Percentiles rank a stretch among this genome's conserved stretches.
Conservation (phyloP, 495 filamentous ascomycete genomes). For the Peziza echinospora region DNA sequence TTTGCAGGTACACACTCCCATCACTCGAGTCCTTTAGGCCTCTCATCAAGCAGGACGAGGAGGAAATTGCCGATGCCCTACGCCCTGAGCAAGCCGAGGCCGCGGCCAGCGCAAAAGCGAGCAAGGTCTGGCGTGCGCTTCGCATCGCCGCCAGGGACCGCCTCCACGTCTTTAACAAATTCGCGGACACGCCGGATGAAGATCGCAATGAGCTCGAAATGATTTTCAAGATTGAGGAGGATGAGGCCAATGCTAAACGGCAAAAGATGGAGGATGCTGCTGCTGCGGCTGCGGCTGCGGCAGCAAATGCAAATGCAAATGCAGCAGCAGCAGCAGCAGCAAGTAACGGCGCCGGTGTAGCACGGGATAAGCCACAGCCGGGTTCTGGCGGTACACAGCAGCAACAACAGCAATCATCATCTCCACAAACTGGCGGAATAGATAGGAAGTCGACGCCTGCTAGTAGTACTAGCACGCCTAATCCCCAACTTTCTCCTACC, state of each 20-base stretch:
- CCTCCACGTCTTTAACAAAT: constrained; percentile 59
- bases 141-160: constrained; percentile 52
- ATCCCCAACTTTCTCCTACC: too few species aligned
- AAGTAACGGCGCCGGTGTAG: too few species aligned
- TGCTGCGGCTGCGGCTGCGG: not conserved
- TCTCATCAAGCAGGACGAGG: constrained; percentile 24
- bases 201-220: constrained; percentile 19
- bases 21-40: constrained; percentile 29
- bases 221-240: constrained; percentile 17
- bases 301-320: not conserved
- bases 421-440: too few species aligned
- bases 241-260: not conserved
- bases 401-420: not conserved
- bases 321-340: not conserved
- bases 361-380: too few species aligned
- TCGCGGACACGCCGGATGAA: constrained; percentile 36
- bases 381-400: too few species aligned
- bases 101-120: constrained; percentile 46
- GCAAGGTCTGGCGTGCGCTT: constrained; percentile 73
- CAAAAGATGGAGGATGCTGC: not conserved
- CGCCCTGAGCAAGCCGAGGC: constrained; percentile 34
- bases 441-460: too few species aligned
- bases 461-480: too few species aligned
- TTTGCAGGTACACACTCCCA: constrained; percentile 29
- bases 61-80: constrained; percentile 31